A percentile compares a stretch with the other conserved stretches of the same genome.
These are phyloP conservation scores for Candida nitratophila DNA, from an alignment of 805 yeast genomes.

Conservation along the genomic window DNA sequence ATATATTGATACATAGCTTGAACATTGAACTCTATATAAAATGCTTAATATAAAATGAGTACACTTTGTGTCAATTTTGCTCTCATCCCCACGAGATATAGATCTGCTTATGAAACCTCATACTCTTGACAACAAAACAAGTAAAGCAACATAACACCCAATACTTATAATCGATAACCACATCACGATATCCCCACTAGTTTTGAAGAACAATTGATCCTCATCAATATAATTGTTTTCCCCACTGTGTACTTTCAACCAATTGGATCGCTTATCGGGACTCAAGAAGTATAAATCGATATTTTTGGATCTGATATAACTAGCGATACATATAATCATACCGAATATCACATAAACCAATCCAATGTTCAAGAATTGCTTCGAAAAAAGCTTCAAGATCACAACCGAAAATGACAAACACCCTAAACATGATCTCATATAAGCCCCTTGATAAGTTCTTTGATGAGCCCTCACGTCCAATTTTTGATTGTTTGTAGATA, in stretches of 20 bases:
- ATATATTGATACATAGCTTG: no score
- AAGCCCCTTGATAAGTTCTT: slow-evolving; percentile 81
- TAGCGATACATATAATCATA: slow-evolving; percentile 31
- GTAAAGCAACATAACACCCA: slow-evolving; percentile 40
- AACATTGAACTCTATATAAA: neutral
- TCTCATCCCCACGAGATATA: neutral
- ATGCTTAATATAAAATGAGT: neutral
- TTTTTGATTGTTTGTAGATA: slow-evolving; percentile 33
- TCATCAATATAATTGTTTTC: slow-evolving; percentile 28
- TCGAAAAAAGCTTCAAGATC: slow-evolving; percentile 56
- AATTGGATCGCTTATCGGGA: slow-evolving; percentile 2
- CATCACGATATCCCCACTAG: slow-evolving; percentile 58
- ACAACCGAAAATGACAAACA: slow-evolving; percentile 58
- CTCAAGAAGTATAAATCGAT: slow-evolving; percentile 26
- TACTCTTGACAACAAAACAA: slow-evolving; percentile 42
- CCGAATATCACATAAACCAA: slow-evolving; percentile 61
- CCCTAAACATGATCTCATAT: slow-evolving; percentile 65
- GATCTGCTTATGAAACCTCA: slow-evolving; percentile 8
- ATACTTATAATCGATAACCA: slow-evolving; percentile 43
- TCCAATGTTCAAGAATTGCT: slow-evolving; percentile 61
- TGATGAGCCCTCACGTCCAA: slow-evolving; percentile 64
- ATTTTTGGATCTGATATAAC: slow-evolving; percentile 25
- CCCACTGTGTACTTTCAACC: slow-evolving; percentile 9
- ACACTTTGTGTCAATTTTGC: neutral
- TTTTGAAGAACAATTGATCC: slow-evolving; percentile 39